phyloP scores from a whole-genome alignment of 345 rosid genomes.

The Arabidopsis suecica region DNA sequence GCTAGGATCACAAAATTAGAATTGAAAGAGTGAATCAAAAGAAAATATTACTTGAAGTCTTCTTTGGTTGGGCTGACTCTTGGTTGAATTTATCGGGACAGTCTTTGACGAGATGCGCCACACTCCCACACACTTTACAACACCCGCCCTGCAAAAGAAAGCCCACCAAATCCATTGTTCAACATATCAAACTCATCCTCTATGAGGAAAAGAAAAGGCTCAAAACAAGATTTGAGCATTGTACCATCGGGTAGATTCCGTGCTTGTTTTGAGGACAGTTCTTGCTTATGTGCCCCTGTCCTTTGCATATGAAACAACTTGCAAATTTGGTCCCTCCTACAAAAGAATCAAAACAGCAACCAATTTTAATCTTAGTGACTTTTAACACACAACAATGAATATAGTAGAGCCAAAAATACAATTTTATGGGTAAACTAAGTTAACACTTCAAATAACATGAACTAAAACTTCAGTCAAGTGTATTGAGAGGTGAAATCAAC shows the following conservation, averaged over 20 bases:
- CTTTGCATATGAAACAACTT: constrained; percentile 86
- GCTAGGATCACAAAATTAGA: neutral
- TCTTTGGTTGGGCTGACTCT: constrained; percentile 35
- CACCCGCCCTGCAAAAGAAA: constrained; percentile 71
- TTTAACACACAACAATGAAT: constrained; percentile 2
- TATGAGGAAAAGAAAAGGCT: neutral
- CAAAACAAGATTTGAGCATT: constrained; percentile 18
- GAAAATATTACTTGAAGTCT: constrained; percentile 47
- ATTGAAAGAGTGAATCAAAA: constrained; percentile 14
- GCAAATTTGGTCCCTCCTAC: constrained; percentile 91
- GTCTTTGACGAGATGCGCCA: constrained; percentile 91
- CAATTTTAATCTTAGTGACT: neutral
- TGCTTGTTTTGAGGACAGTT: constrained; percentile 79
- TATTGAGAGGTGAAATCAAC: neutral
- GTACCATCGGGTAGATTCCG: constrained; percentile 96
- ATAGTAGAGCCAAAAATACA: neutral
- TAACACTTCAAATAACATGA: constrained; percentile 3
- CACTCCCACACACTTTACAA: constrained; percentile 92
- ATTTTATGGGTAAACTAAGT: neutral
- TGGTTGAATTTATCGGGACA: constrained; percentile 74
- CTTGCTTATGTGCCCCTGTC: constrained; percentile 88
- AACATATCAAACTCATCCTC: neutral
- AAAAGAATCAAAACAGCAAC: constrained; percentile 27
- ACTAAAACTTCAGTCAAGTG: neutral
- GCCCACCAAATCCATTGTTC: neutral